phyloP scores from a whole-genome alignment of 1,139 yeast species.

The Chernovozyma aurita region DNA sequence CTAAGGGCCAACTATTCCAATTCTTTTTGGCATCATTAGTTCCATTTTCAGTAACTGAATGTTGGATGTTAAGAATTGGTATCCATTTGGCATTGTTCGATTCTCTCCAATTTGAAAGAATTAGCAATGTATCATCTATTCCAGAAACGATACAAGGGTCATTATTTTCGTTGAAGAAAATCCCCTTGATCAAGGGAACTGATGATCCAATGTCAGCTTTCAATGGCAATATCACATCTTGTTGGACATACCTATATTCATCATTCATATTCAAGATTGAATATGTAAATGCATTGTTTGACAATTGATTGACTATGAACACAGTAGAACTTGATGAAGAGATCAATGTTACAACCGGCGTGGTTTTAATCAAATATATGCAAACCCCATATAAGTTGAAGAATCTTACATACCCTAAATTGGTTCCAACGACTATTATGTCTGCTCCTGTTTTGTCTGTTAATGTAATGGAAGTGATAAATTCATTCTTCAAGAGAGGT shows the following conservation, averaged over 20 bases:
- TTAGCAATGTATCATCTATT: slow-evolving; percentile 60
- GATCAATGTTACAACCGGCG: slow-evolving; percentile 36
- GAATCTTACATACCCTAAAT: slow-evolving; percentile 36
- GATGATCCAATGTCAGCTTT: slow-evolving; percentile 12
- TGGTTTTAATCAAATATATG: slow-evolving; percentile 32
- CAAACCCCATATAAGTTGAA: slow-evolving; percentile 41
- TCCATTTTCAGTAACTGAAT: slow-evolving; percentile 52
- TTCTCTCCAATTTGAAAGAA: slow-evolving; percentile 75
- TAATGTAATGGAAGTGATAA: slow-evolving; percentile 34
- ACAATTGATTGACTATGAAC: slow-evolving; percentile 30
- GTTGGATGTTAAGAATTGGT: slow-evolving; percentile 70
- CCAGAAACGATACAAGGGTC: slow-evolving; percentile 86
- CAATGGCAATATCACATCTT: slow-evolving; percentile 37
- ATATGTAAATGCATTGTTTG: slow-evolving; percentile 27
- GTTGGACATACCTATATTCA: slow-evolving; percentile 38
- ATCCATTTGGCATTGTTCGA: slow-evolving; percentile 80
- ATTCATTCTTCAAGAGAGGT: slow-evolving; percentile 33
- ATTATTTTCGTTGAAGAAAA: slow-evolving; percentile 78
- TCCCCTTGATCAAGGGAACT: slow-evolving; percentile 50
- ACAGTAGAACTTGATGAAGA: slow-evolving; percentile 27
- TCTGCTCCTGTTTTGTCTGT: slow-evolving; percentile 25
- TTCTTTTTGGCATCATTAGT: slow-evolving; percentile 42
- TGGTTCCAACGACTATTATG: slow-evolving; percentile 41
- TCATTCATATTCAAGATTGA: slow-evolving; percentile 35
- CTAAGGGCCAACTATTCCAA: slow-evolving; percentile 84